Evolutionary conservation across 202 grass and related monocot genomes (phyloP).

Genomic region (Cymbopogon flexuosus): DNA sequence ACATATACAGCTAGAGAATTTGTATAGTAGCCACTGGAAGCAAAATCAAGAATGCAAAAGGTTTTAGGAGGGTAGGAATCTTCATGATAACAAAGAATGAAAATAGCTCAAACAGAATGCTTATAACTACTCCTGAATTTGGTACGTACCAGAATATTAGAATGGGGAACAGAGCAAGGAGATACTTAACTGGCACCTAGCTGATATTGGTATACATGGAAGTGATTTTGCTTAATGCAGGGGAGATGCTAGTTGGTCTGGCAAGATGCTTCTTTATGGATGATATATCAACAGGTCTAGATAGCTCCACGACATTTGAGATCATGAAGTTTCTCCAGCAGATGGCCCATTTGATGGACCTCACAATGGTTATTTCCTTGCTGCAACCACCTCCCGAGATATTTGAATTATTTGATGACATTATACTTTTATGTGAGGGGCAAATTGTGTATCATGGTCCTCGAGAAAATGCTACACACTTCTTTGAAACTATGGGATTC

Average conservation of each 20-base stretch:
- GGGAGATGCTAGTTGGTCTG: constrained; percentile 90
- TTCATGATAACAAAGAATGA: neutral
- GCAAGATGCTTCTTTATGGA: constrained; percentile 95
- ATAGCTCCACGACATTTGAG: constrained; percentile 90
- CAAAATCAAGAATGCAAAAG: no score
- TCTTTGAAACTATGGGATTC: constrained; percentile 85
- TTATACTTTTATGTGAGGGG: constrained; percentile 90
- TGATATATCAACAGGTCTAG: constrained; percentile 96
- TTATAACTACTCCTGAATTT: no score
- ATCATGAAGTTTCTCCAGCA: constrained; percentile 84
- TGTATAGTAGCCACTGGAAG: no score
- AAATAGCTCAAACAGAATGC: no score
- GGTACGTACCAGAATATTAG: no score
- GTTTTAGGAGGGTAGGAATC: no score
- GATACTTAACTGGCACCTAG: no score
- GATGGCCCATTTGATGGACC: constrained; percentile 77
- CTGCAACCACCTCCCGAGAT: constrained; percentile 83
- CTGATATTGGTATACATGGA: no score
- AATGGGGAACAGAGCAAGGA: no score
- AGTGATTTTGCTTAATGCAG: constrained; percentile 36
- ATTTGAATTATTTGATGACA: constrained; percentile 89
- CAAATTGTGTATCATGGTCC: constrained; percentile 93
- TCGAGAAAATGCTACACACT: constrained; percentile 62
- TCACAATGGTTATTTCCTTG: constrained; percentile 89
- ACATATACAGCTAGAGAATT: neutral